phyloP scores from a whole-genome alignment of 2,329 filamentous ascomycete genomes.

The Beauveria medogensis region DNA sequence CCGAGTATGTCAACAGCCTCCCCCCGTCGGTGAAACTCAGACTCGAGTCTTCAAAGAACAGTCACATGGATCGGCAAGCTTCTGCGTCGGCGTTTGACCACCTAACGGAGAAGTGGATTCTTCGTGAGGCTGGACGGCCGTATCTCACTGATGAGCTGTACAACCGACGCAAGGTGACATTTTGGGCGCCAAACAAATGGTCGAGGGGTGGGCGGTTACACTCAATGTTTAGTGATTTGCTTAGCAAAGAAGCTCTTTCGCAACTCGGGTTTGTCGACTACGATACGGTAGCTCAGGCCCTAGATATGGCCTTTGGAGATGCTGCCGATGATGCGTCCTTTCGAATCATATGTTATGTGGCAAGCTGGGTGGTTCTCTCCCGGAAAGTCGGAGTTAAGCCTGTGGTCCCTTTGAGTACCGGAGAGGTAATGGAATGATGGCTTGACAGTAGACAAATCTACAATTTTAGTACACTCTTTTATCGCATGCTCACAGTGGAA shows the following conservation, averaged over 20 bases:
- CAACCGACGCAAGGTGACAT: constrained; percentile 39
- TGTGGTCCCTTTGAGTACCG: no score
- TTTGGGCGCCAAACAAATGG: constrained; percentile 35
- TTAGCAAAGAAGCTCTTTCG: constrained; percentile 18
- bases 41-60: constrained; percentile 1
- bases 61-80: not conserved
- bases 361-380: no score
- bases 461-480: no score
- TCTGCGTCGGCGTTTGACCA: constrained; percentile 18
- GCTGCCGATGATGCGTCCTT: not conserved
- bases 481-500: no score
- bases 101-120: constrained; percentile 38
- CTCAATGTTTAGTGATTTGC: constrained; percentile 20
- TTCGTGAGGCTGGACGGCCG: constrained; percentile 40
- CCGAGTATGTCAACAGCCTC: constrained; percentile 23
- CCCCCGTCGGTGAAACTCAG: constrained; percentile 22
- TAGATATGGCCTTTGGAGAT: not conserved
- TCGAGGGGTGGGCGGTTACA: constrained; percentile 35
- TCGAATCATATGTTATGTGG: no score
- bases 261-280: not conserved
- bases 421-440: no score
- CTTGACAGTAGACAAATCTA: no score
- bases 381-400: no score
- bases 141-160: constrained; percentile 46
- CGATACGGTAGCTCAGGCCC: not conserved